These are phyloP conservation scores for Arctium minus DNA, from an alignment of 129 eudicot species.

Conservation along the genomic window DNA sequence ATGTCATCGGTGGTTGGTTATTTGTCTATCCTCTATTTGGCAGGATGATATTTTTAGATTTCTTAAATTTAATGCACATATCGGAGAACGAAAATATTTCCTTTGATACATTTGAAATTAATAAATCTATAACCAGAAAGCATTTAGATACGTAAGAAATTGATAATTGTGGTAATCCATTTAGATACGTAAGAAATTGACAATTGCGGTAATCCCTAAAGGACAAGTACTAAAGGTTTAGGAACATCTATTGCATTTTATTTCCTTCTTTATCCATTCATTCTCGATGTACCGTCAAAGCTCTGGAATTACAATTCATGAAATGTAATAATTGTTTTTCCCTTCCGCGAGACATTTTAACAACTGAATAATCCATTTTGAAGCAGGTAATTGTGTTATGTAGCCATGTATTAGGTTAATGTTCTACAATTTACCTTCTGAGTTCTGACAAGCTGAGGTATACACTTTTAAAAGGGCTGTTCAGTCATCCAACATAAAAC, in stretches of 20 bases:
- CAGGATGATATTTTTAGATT: constrained; percentile 4
- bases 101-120: background rate
- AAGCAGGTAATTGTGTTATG: background rate
- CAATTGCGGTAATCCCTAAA: constrained; percentile 7
- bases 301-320: background rate
- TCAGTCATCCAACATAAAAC: background rate
- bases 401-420: background rate
- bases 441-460: background rate
- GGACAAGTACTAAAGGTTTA: background rate
- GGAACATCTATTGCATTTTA: background rate
- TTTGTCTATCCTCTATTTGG: background rate
- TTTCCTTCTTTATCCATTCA: background rate
- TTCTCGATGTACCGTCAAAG: background rate
- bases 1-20: constrained; percentile 7
- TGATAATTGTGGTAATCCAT: background rate
- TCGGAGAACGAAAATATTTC: background rate
- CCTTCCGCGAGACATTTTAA: background rate
- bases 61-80: background rate
- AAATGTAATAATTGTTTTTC: background rate
- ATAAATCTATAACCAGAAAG: background rate
- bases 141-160: constrained; percentile 15
- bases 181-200: constrained; percentile 10
- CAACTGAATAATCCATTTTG: background rate
- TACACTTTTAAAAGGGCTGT: background rate
- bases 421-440: background rate